phyloP scores from a whole-genome alignment of 768 basidiomycete species.

The Cystoderma amianthinum region DNA sequence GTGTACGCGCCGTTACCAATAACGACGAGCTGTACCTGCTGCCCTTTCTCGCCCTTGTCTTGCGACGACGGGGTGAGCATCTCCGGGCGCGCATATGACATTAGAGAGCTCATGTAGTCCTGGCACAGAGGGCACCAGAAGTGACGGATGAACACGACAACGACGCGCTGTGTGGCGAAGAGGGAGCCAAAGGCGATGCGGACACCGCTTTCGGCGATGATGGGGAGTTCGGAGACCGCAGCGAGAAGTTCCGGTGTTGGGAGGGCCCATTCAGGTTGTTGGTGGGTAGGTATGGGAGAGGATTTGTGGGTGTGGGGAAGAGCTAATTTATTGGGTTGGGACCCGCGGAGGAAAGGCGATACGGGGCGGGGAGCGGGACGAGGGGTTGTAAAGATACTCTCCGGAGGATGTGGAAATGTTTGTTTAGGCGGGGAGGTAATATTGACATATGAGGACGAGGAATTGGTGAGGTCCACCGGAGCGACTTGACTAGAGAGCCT shows the following conservation, averaged over 20 bases:
- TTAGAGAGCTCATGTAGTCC: conserved; percentile 76
- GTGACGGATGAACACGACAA: conserved; percentile 83
- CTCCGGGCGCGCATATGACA: conserved; percentile 33
- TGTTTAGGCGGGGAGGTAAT: conserved; percentile 12
- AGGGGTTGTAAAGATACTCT: conserved; percentile 14
- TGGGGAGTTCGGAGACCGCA: conserved; percentile 52
- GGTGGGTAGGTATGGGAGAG: conserved; percentile 3
- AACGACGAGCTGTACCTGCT: conserved; percentile 57
- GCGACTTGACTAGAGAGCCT: background rate
- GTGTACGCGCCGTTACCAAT: conserved; percentile 74
- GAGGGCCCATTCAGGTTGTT: conserved; percentile 34
- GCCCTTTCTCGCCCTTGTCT: conserved; percentile 3
- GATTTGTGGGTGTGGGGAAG: conserved; percentile 1
- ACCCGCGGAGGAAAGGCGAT: background rate
- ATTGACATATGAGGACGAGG: conserved; percentile 8
- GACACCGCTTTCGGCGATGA: conserved; percentile 64
- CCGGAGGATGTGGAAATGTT: conserved; percentile 18
- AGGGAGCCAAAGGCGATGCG: conserved; percentile 65
- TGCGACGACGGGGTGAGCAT: conserved; percentile 18
- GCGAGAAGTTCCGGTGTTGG: conserved; percentile 53
- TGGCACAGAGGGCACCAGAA: conserved; percentile 87
- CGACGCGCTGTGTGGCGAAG: conserved; percentile 43
- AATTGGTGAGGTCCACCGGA: background rate
- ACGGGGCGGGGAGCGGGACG: conserved; percentile 18
- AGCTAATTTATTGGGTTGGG: conserved; percentile 4